Conservation (phyloP, 768 basidiomycete genomes). For the Chiua virens region DNA sequence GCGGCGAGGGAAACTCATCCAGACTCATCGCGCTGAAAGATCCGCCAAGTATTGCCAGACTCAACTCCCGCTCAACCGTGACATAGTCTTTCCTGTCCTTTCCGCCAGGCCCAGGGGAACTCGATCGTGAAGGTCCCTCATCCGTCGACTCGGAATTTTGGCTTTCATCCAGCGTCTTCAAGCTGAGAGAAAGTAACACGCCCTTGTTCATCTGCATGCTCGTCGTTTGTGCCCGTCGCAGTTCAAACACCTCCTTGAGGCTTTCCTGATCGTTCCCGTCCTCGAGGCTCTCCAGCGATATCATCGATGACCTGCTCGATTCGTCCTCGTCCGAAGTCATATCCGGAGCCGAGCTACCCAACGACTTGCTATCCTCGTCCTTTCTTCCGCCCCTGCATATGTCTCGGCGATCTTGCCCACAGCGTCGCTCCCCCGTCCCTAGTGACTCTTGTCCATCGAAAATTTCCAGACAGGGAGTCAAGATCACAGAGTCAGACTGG, state of each 20-base stretch:
- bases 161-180: conserved; percentile 6
- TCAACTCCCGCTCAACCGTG: conserved; percentile 12
- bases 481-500: conserved; percentile 5
- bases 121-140: not conserved
- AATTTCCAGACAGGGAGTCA: not conserved
- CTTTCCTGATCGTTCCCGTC: conserved; percentile 15
- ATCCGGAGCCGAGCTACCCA: conserved; percentile 22
- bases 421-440: not conserved
- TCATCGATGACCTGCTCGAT: conserved; percentile 23
- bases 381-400: not conserved
- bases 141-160: not conserved
- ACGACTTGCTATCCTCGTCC: conserved; percentile 19
- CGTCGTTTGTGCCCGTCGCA: conserved; percentile 47
- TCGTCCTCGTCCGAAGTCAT: conserved; percentile 25
- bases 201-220: conserved; percentile 53
- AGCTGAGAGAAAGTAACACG: conserved; percentile 37
- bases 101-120: not conserved
- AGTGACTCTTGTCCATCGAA: not conserved
- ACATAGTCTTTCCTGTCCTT: conserved; percentile 5
- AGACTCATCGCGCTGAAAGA: conserved; percentile 43
- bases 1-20: conserved; percentile 48
- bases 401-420: not conserved
- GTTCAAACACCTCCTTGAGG: conserved; percentile 38
- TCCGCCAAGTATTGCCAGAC: conserved; percentile 32
- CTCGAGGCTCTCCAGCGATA: conserved; percentile 25